Percentiles rank a stretch among this genome's conserved stretches.
Conservation (phyloP, 2,329 filamentous ascomycete genomes). For the Hortaea sp. region DNA sequence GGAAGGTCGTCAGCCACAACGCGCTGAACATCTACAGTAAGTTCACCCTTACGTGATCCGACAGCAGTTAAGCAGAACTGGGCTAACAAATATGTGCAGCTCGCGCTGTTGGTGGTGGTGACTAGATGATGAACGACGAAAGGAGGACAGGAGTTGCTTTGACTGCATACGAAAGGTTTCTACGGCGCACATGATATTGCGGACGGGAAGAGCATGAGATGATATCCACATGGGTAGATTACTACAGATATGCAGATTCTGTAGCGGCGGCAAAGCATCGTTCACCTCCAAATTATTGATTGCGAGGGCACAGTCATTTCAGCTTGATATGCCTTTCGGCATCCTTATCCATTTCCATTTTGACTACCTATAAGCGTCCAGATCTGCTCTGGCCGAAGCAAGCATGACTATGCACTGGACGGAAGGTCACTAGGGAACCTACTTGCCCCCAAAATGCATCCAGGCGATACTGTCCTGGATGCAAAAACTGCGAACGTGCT, state of each 20-base stretch:
- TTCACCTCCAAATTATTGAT: not conserved
- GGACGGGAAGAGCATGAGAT: not conserved
- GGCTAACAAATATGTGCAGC: not conserved
- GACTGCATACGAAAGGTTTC: not conserved
- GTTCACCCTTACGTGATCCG: slow-evolving; percentile 1
- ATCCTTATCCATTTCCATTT: too few relatives aligned
- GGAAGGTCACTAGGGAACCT: too few relatives aligned
- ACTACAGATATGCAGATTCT: not conserved
- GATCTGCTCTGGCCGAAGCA: too few relatives aligned
- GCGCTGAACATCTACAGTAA: slow-evolving; percentile 92
- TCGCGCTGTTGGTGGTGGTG: slow-evolving; percentile 5
- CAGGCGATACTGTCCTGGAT: too few relatives aligned
- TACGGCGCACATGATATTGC: not conserved
- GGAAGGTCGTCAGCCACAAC: slow-evolving; percentile 92
- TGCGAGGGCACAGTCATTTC: not conserved
- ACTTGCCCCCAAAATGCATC: too few relatives aligned
- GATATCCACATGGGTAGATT: not conserved
- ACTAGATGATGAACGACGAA: slow-evolving; percentile 1
- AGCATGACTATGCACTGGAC: too few relatives aligned
- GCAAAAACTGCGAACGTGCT: too few relatives aligned
- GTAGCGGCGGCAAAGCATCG: slow-evolving; percentile 1
- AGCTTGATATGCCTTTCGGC: too few relatives aligned
- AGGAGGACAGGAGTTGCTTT: not conserved
- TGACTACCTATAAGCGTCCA: too few relatives aligned
- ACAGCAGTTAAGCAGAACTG: not conserved